Evolutionary conservation across 2,329 filamentous ascomycete species (phyloP).

Genomic region (Paecilomyces niveus): DNA sequence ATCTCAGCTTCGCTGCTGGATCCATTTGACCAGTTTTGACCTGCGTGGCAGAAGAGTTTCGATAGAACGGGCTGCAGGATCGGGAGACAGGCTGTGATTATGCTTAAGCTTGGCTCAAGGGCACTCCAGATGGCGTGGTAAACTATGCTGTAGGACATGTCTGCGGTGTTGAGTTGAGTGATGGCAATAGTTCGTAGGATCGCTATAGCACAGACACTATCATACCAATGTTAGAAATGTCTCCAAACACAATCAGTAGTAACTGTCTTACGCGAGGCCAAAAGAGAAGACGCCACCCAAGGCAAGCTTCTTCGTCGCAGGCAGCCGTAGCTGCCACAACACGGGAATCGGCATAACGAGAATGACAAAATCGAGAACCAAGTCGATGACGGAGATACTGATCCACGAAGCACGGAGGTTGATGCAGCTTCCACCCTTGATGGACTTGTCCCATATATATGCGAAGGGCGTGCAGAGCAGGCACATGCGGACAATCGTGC

Average conservation of each 20-base stretch:
- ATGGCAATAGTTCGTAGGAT: not conserved
- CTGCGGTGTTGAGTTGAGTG: not conserved
- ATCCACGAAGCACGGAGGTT: not conserved
- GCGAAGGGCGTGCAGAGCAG: not conserved
- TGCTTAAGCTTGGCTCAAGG: not conserved
- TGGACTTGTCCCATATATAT: not conserved
- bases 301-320: not conserved
- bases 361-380: not conserved
- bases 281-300: not conserved
- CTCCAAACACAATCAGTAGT: not conserved
- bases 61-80: not conserved
- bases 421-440: not conserved
- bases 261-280: not conserved
- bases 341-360: not conserved
- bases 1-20: not conserved
- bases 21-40: not conserved
- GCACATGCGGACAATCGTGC: not conserved
- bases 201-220: not conserved
- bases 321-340: conserved; percentile 2
- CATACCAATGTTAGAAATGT: not conserved
- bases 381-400: not conserved
- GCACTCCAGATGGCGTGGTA: not conserved
- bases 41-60: not conserved
- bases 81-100: not conserved
- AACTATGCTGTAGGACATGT: not conserved